These are phyloP conservation scores for Alternaria sp. DNA, from an alignment of 2,329 filamentous ascomycete species.

Conservation along the genomic window DNA sequence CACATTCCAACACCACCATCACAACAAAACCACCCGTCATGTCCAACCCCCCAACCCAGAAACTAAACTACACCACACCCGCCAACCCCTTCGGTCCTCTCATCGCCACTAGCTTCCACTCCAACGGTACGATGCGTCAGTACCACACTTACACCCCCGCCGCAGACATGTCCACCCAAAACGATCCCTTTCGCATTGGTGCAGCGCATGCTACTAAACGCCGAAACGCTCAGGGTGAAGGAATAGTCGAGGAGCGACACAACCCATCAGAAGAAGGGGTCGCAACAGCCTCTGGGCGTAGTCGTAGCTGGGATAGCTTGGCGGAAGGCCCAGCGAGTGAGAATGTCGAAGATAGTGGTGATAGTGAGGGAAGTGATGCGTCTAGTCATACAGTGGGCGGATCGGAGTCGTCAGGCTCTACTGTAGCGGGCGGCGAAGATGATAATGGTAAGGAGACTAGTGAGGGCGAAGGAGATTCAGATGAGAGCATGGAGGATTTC, in stretches of 20 bases:
- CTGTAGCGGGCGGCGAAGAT: background rate
- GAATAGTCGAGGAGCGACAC: accelerated
- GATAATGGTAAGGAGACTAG: accelerated
- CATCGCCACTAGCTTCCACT: background rate
- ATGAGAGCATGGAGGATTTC: background rate
- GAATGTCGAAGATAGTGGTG: background rate
- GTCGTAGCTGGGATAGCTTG: background rate
- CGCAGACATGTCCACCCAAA: background rate
- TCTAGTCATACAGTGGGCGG: background rate
- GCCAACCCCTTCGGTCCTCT: background rate
- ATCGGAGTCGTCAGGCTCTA: background rate
- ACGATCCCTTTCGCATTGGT: background rate
- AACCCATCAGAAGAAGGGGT: accelerated
- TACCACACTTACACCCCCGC: background rate
- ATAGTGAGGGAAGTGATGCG: background rate
- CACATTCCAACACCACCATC: background rate
- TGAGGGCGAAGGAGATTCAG: background rate
- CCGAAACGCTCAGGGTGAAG: background rate
- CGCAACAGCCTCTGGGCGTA: background rate
- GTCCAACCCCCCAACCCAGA: background rate
- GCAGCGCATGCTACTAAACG: background rate
- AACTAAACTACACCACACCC: background rate
- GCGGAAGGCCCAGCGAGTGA: background rate
- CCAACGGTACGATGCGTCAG: background rate
- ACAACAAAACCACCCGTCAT: background rate